Conservation (phyloP, 192 early-diverging fungal species). For the Coemansia biformis region DNA sequence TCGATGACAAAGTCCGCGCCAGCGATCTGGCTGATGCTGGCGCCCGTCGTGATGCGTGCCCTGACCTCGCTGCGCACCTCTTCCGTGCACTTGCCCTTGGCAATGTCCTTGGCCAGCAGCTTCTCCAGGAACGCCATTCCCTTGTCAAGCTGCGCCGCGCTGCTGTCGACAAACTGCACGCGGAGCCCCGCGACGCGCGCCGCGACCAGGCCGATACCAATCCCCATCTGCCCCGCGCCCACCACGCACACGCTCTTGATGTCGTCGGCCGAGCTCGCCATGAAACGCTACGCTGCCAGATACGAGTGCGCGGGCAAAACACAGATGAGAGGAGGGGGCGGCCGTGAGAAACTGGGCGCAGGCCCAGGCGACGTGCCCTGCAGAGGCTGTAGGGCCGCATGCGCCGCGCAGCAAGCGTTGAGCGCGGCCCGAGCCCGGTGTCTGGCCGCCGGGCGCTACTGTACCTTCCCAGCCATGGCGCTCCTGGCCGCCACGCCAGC, state of each 20-base stretch:
- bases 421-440: too few relatives aligned
- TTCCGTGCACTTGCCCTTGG: conserved; percentile 80
- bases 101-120: conserved; percentile 82
- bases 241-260: conserved; percentile 69
- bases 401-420: too few relatives aligned
- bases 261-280: conserved; percentile 15
- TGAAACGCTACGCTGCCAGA: conserved; percentile 34
- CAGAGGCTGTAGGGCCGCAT: too few relatives aligned
- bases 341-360: too few relatives aligned
- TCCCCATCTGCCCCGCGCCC: conserved; percentile 95
- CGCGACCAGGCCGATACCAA: conserved; percentile 86
- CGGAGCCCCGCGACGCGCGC: conserved; percentile 74
- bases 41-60: conserved; percentile 58
- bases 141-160: conserved; percentile 67
- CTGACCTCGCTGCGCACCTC: conserved; percentile 61
- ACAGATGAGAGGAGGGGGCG: too few relatives aligned
- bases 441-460: too few relatives aligned
- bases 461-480: too few relatives aligned
- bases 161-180: conserved; percentile 78
- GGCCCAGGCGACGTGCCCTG: too few relatives aligned
- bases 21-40: conserved; percentile 56
- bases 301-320: too few relatives aligned
- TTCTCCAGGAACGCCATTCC: conserved; percentile 78
- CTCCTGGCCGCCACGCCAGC: too few relatives aligned
- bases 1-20: conserved; percentile 88